Evolutionary conservation across 345 rosid genomes (phyloP).

Genomic region (Geranium rotundifolium): DNA sequence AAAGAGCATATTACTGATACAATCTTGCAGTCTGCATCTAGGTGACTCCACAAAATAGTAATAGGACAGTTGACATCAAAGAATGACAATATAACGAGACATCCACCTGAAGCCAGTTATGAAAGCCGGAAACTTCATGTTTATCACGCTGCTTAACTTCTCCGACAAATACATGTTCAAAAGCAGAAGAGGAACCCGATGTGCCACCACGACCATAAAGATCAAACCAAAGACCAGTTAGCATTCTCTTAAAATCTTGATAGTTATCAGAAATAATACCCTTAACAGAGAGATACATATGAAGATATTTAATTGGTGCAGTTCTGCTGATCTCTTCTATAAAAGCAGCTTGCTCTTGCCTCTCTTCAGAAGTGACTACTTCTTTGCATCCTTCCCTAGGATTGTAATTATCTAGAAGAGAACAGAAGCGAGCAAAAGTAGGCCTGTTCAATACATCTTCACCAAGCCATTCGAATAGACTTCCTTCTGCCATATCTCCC

Average conservation of each 20-base stretch:
- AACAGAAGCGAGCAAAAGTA: conserved; percentile 72
- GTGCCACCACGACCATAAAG: conserved; percentile 82
- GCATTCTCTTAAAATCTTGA: conserved; percentile 59
- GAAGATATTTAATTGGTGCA: conserved; percentile 72
- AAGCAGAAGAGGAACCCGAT: conserved; percentile 76
- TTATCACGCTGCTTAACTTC: conserved; percentile 62
- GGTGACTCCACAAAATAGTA: too few relatives aligned
- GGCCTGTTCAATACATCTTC: conserved; percentile 65
- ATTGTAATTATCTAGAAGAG: conserved; percentile 85
- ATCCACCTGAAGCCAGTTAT: conserved; percentile 92
- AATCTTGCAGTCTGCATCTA: too few relatives aligned
- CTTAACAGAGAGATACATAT: conserved; percentile 49
- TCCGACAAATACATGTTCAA: conserved; percentile 95
- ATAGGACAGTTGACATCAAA: background rate
- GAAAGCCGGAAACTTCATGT: conserved; percentile 68
- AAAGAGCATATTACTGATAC: background rate
- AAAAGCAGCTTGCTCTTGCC: conserved; percentile 78
- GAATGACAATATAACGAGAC: background rate
- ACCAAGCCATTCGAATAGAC: conserved; percentile 52
- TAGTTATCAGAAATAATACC: conserved; percentile 50
- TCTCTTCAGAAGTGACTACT: conserved; percentile 74
- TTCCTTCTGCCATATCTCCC: conserved; percentile 71
- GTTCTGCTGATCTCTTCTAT: conserved; percentile 91
- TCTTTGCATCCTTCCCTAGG: conserved; percentile 68
- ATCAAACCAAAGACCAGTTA: conserved; percentile 77